A percentile compares a stretch with the other conserved stretches of the same genome.
Evolutionary conservation across 2,329 filamentous ascomycete genomes (phyloP).

Genomic region (Pseudohalonectria lignicola): DNA sequence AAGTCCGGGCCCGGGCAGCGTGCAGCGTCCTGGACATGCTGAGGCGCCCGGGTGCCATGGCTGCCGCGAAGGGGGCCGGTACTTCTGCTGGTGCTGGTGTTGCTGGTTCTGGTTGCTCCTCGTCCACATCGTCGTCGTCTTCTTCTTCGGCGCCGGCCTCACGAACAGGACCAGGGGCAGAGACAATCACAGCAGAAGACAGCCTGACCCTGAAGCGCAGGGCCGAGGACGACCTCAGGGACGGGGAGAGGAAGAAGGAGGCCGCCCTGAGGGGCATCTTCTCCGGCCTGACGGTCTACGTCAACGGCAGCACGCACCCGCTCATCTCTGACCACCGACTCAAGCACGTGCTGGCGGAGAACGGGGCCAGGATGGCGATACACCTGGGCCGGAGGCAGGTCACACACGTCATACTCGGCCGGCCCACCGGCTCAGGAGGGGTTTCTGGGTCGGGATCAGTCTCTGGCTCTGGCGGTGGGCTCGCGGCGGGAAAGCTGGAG

Average conservation of each 20-base stretch:
- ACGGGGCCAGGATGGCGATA: slow-evolving; percentile 64
- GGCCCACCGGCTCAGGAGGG: slow-evolving; percentile 19
- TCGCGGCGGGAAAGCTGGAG: slow-evolving; percentile 70
- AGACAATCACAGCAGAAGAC: too few species aligned
- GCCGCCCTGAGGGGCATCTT: slow-evolving; percentile 42
- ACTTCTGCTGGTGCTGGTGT: too few species aligned
- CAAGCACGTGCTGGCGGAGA: slow-evolving; percentile 62
- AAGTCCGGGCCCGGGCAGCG: slow-evolving; percentile 23
- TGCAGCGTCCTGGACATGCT: slow-evolving; percentile 45
- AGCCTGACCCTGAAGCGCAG: too few species aligned
- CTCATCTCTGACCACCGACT: slow-evolving; percentile 76
- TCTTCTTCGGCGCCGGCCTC: too few species aligned
- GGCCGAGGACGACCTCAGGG: slow-evolving; percentile 7
- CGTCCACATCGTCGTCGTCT: too few species aligned
- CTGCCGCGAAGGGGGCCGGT: slow-evolving; percentile 4
- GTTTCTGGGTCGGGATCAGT: slow-evolving; percentile 26
- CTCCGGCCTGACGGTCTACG: slow-evolving; percentile 61
- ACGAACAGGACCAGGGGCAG: too few species aligned
- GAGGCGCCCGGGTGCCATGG: slow-evolving; percentile 31
- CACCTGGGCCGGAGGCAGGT: slow-evolving; percentile 62
- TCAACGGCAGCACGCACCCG: slow-evolving; percentile 81
- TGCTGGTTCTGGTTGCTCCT: too few species aligned
- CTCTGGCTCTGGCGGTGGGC: slow-evolving; percentile 62
- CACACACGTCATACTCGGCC: slow-evolving; percentile 77
- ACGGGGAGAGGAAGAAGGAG: slow-evolving; percentile 24